phyloP scores from a whole-genome alignment of 257 asterid genomes.

The Solanum pennellii region DNA sequence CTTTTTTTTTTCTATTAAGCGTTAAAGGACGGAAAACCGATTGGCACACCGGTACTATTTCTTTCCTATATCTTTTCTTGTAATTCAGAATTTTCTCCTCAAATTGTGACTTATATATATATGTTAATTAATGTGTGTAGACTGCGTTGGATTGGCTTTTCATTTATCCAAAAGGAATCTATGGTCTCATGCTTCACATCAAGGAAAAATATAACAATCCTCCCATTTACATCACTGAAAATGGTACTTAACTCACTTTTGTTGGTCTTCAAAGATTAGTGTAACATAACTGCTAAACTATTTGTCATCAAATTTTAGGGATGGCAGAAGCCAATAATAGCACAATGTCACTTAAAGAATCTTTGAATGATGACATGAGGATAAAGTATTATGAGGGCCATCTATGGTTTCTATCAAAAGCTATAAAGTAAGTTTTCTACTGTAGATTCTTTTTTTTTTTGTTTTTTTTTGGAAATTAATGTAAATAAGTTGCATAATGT shows the following conservation, averaged over 20 bases:
- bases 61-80: neutral
- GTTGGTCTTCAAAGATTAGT: neutral
- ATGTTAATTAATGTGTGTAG: neutral
- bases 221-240: constrained; percentile 16
- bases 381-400: constrained; percentile 12
- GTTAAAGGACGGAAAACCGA: constrained; percentile 3
- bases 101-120: neutral
- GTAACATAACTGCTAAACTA: neutral
- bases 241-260: neutral
- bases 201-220: constrained; percentile 16
- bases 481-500: neutral
- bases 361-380: constrained; percentile 7
- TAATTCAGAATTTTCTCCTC: neutral
- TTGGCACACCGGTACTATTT: constrained; percentile 5
- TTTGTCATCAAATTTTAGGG: neutral
- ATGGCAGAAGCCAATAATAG: constrained; percentile 10
- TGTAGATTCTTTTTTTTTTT: neutral
- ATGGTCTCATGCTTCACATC: constrained; percentile 14
- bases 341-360: constrained; percentile 4
- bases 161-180: constrained; percentile 19
- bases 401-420: constrained; percentile 12
- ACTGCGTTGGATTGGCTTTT: constrained; percentile 11
- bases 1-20: neutral
- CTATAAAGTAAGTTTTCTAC: constrained; percentile 7
- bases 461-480: neutral